Conservation (phyloP, 2,329 filamentous ascomycete species). For the Trichoderma hamatum region DNA sequence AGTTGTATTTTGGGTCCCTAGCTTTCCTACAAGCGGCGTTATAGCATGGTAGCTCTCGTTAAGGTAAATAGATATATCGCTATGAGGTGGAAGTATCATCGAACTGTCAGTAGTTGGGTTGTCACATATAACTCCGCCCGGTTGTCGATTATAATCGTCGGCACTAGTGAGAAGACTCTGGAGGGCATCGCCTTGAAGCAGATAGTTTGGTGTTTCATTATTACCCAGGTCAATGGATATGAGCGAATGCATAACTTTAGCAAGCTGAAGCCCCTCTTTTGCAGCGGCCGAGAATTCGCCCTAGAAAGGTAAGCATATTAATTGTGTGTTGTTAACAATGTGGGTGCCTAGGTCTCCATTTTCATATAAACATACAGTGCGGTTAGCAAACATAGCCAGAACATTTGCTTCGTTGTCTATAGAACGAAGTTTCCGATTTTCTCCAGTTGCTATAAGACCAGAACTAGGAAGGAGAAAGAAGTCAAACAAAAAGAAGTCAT, state of each 20-base stretch:
- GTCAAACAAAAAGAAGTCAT: neutral
- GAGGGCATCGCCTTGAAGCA: neutral
- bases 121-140: neutral
- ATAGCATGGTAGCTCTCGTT: neutral
- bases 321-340: neutral
- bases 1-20: neutral
- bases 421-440: neutral
- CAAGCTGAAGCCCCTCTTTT: neutral
- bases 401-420: neutral
- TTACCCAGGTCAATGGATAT: neutral
- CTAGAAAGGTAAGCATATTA: neutral
- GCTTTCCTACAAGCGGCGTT: neutral
- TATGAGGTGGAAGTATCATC: neutral
- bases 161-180: neutral
- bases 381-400: neutral
- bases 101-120: neutral
- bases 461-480: neutral
- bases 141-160: neutral
- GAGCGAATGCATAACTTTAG: neutral
- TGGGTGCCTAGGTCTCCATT: neutral
- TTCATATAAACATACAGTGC: neutral
- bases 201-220: neutral
- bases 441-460: neutral
- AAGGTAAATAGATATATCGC: neutral
- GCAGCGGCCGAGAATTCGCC: neutral